phyloP scores from a whole-genome alignment of 31 red algal species.

The Endocladia muricata region DNA sequence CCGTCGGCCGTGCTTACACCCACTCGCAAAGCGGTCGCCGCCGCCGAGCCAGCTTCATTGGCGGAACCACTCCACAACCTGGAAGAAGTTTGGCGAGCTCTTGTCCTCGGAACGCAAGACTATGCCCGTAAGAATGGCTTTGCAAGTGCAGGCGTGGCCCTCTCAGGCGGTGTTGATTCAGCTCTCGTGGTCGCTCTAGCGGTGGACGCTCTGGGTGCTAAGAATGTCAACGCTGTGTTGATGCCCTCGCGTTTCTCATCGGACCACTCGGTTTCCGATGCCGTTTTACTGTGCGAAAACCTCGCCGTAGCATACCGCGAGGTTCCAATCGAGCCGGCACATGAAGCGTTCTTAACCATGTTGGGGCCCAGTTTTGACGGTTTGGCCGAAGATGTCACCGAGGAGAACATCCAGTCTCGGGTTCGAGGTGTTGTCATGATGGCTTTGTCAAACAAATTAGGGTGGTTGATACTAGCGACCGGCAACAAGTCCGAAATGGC shows the following conservation, averaged over 20 bases:
- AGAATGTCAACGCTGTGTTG: constrained; percentile 1
- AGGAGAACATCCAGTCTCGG: constrained; percentile 14
- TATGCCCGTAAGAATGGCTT: constrained; percentile 5
- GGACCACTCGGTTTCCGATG: constrained; percentile 6
- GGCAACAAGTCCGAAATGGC: constrained; percentile 14
- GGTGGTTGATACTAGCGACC: not conserved
- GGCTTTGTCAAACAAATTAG: constrained; percentile 13
- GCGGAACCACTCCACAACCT: not conserved
- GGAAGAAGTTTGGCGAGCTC: not conserved
- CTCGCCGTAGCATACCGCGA: not conserved
- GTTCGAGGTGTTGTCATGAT: constrained; percentile 1
- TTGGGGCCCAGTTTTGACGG: not conserved
- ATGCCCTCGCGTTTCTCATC: constrained; percentile 17
- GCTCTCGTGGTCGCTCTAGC: constrained; percentile 5
- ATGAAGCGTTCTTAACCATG: not conserved
- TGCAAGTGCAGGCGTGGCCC: not conserved
- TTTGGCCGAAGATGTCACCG: not conserved
- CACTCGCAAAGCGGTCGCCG: too few species aligned
- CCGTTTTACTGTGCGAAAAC: not conserved
- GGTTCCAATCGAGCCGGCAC: not conserved
- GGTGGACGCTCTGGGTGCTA: not conserved
- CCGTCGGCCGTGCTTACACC: too few species aligned
- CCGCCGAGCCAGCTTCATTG: not conserved
- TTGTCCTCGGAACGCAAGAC: constrained; percentile 1
- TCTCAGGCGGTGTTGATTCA: constrained; percentile 18